Evolutionary conservation across 2,329 filamentous ascomycete species (phyloP).

Genomic region (Golovinomyces cichoracearum): DNA sequence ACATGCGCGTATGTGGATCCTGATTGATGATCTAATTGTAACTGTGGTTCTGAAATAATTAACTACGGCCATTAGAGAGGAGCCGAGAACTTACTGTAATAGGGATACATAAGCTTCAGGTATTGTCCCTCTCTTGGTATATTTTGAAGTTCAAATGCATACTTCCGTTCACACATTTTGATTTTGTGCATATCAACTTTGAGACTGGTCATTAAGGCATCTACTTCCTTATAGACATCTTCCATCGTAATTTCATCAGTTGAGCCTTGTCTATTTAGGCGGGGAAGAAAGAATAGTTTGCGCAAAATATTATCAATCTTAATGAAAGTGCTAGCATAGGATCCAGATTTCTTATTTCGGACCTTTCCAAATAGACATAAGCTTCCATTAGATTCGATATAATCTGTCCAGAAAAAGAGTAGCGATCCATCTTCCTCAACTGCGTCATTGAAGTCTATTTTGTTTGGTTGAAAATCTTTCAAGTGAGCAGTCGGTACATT

Average conservation of each 20-base stretch:
- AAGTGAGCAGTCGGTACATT: constrained; percentile 17
- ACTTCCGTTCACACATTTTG: constrained; percentile 70
- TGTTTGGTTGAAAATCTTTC: constrained; percentile 42
- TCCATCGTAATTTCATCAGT: constrained; percentile 60
- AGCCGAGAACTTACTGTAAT: constrained; percentile 33
- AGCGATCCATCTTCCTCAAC: constrained; percentile 81
- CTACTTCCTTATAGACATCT: constrained; percentile 75
- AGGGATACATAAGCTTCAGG: constrained; percentile 86
- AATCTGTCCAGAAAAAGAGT: constrained; percentile 92
- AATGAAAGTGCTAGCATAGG: constrained; percentile 75
- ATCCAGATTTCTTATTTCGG: constrained; percentile 55
- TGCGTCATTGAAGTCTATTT: constrained; percentile 61
- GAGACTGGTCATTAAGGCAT: constrained; percentile 63
- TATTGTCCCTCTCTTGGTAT: constrained; percentile 80
- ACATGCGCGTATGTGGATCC: constrained; percentile 86
- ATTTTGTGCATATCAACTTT: constrained; percentile 79
- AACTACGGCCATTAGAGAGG: constrained; percentile 1
- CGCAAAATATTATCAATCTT: constrained; percentile 86
- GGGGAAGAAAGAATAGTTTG: constrained; percentile 79
- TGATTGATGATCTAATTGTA: constrained; percentile 37
- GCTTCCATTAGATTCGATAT: constrained; percentile 72
- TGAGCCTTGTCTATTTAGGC: constrained; percentile 43
- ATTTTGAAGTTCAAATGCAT: constrained; percentile 73
- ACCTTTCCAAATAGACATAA: constrained; percentile 92
- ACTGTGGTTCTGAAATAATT: constrained; percentile 27